Base-by-base conservation (phyloP, 805 yeast species). In the Trichomonascus vanleenenianus region DNA sequence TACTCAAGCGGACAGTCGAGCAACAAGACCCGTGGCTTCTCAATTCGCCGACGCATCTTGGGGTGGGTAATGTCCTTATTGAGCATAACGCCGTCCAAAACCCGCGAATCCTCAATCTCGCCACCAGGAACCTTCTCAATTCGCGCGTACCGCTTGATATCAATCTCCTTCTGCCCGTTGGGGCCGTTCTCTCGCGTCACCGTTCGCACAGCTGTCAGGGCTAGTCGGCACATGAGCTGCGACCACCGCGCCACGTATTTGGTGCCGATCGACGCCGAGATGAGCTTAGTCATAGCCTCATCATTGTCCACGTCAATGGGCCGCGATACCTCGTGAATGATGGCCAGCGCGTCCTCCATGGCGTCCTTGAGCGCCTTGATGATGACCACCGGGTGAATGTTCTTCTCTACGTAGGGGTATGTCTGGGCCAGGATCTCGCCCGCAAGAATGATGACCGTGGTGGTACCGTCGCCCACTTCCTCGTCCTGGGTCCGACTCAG, bases 61-160 rank as follows among this genome's bases (percentile, higher is more conserved):
- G 99, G 98, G 67, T 93, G 99, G n/a, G 94, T 88, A 47, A 93
- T 94, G 62, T 93, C 99, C 67, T 93, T 93, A 72, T 93, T 93
- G 58, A 93, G 75, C 68, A 93, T 71, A 43, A 91, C 83, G 52
- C 99, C 99, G 59, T 85, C 89, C 59, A 93, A 73, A 12, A 93
- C 96, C 52, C 74, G 74, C 39, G 89, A 80, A 57, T 91, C 96
- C 56, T 86, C 82, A 52, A 93, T 87, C 55, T 93, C 98, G 36
- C 97, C 98, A 60, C 99, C 99, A 38, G 98, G 96, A 50, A 93
- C 83, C 71, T 93, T 93, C 68, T 93, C 98, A 48, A 93, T 79
- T 54, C 96, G 79, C 18, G 83, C 91, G 62, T 87, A 93, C 65
- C 97, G 77, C 72, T 93, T 93, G 61, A 81, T 79, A 65, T 93